Conservation (phyloP, 2,329 filamentous ascomycete genomes). For the Colletotrichum sp. region DNA sequence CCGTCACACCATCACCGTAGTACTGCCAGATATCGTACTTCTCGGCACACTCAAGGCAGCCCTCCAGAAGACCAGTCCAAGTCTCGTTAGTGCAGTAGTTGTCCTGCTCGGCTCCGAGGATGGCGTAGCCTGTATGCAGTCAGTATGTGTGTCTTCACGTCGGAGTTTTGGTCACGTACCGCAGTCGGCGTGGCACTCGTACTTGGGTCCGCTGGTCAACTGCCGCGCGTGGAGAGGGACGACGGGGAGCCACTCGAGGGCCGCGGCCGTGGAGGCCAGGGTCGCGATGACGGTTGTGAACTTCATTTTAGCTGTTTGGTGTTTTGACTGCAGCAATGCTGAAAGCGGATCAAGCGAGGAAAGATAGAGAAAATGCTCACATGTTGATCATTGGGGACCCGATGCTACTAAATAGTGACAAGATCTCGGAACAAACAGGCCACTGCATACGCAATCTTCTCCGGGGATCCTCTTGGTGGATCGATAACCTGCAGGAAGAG, state of each 20-base stretch:
- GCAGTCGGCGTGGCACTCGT: constrained; percentile 48
- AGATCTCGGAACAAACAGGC: not conserved
- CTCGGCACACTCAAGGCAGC: constrained; percentile 47
- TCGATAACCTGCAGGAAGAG: not conserved
- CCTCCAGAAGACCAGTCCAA: constrained; percentile 43
- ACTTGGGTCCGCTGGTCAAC: not conserved
- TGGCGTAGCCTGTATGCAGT: constrained; percentile 29
- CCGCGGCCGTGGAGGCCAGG: not conserved
- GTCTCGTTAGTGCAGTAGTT: constrained; percentile 41
- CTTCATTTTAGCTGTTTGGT: not conserved
- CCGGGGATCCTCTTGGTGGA: not conserved
- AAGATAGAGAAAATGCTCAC: not conserved
- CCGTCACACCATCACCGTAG: constrained; percentile 42
- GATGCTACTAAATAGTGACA: not conserved
- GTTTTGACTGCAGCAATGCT: too few relatives aligned
- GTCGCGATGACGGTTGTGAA: not conserved
- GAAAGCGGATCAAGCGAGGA: not conserved
- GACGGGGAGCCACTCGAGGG: not conserved
- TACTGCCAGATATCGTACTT: constrained; percentile 49
- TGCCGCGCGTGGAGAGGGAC: constrained; percentile 17
- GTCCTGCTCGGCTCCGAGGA: constrained; percentile 37
- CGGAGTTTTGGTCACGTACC: constrained; percentile 32
- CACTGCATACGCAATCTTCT: not conserved
- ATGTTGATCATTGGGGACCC: too few relatives aligned
- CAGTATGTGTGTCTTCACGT: not conserved